Percentiles rank a stretch among this genome's conserved stretches.
These are phyloP conservation scores for Lithocarpus polystachyus DNA, from an alignment of 306 rosid species.

Conservation along the genomic window DNA sequence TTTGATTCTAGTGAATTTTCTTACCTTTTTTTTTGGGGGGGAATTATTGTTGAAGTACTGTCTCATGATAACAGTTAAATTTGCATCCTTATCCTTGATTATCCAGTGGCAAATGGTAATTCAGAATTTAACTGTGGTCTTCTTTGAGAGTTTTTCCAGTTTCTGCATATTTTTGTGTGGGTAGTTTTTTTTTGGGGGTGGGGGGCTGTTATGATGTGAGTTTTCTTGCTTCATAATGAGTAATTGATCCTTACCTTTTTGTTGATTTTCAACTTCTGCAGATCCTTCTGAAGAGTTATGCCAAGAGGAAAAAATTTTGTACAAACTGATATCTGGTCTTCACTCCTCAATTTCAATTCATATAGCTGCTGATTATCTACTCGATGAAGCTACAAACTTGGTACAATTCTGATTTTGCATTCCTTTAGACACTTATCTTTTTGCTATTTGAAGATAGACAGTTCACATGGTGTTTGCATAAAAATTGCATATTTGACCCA, in stretches of 20 bases:
- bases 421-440: background rate
- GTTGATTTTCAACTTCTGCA: conserved; percentile 24
- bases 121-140: background rate
- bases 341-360: conserved; percentile 96
- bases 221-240: background rate
- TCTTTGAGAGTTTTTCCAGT: background rate
- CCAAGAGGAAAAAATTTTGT: conserved; percentile 80
- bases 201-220: background rate
- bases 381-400: conserved; percentile 49
- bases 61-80: background rate
- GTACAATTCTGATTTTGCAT: conserved; percentile 36
- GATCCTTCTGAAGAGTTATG: conserved; percentile 84
- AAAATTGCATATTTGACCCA: background rate
- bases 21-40: background rate
- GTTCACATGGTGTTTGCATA: background rate
- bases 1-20: background rate
- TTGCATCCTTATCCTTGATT: conserved; percentile 2
- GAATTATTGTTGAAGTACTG: background rate
- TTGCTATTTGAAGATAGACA: background rate
- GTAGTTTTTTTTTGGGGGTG: too few species aligned
- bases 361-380: conserved; percentile 71
- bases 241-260: background rate
- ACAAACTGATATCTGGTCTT: conserved; percentile 96
- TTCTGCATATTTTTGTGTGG: background rate
- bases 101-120: conserved; percentile 11